Evolutionary conservation across 139 green algal species (phyloP).

Genomic region (Chlorella sp.): DNA sequence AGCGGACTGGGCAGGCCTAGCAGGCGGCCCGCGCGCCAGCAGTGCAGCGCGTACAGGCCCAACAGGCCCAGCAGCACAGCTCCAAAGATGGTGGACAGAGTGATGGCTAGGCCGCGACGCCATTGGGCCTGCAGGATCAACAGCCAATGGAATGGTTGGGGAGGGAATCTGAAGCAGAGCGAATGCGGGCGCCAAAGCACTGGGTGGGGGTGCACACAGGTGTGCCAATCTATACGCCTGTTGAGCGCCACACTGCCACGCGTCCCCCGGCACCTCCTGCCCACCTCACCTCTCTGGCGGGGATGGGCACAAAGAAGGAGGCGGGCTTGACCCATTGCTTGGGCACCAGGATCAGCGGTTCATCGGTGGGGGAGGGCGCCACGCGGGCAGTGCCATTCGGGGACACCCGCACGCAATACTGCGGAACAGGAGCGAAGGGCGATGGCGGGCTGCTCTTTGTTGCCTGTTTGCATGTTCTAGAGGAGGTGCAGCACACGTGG

Average conservation of each 20-base stretch:
- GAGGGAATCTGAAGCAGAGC: background rate
- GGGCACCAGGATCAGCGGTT: background rate
- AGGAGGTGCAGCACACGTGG: too few species aligned
- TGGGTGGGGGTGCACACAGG: too few species aligned
- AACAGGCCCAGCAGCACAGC: slow-evolving; percentile 7
- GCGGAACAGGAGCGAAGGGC: background rate
- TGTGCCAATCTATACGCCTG: too few species aligned
- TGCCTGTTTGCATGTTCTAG: too few species aligned
- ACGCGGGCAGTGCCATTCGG: background rate
- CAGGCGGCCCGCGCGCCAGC: background rate
- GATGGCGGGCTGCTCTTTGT: too few species aligned
- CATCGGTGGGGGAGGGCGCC: background rate
- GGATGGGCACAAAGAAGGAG: background rate
- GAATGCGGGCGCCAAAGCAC: too few species aligned
- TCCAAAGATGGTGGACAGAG: background rate
- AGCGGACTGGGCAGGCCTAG: too few species aligned
- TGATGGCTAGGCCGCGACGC: background rate
- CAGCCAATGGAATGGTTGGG: too few species aligned
- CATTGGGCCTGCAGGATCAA: background rate
- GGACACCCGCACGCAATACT: background rate
- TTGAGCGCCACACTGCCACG: too few species aligned
- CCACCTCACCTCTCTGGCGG: background rate
- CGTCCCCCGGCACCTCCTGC: too few species aligned
- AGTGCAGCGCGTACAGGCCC: background rate
- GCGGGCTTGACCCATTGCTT: background rate